Conservation (phyloP, 2,329 filamentous ascomycete genomes). For the Lachnellula suecica region DNA sequence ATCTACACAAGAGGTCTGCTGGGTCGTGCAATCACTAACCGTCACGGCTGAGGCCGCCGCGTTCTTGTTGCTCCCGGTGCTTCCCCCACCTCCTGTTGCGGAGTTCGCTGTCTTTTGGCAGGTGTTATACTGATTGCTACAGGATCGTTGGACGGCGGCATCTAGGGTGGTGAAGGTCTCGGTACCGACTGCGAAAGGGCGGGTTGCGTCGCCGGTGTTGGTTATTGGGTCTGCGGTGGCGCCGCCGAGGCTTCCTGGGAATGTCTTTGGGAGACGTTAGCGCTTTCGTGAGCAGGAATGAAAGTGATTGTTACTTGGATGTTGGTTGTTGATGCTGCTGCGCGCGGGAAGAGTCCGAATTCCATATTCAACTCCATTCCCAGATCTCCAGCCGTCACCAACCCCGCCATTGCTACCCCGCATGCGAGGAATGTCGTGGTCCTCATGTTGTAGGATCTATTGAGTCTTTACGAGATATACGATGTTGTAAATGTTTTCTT, state of each 20-base stretch:
- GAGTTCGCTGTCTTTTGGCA: slow-evolving; percentile 16
- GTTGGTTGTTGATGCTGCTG: neutral
- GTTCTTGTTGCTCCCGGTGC: slow-evolving; percentile 4
- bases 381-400: neutral
- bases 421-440: neutral
- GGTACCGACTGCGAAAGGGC: slow-evolving; percentile 15
- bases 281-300: neutral
- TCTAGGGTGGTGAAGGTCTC: slow-evolving; percentile 18
- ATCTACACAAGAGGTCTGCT: slow-evolving; percentile 12
- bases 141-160: slow-evolving; percentile 9
- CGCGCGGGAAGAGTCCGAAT: neutral
- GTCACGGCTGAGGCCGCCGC: slow-evolving; percentile 9
- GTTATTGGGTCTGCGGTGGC: slow-evolving; percentile 1
- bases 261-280: neutral
- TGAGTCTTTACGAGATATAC: too few relatives aligned
- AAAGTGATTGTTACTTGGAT: too few relatives aligned
- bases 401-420: neutral
- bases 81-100: slow-evolving; percentile 1
- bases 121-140: slow-evolving; percentile 17
- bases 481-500: too few relatives aligned
- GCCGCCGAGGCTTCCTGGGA: slow-evolving; percentile 3
- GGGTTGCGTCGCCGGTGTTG: neutral
- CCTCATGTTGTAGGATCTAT: too few relatives aligned
- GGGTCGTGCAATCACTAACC: slow-evolving; percentile 18
- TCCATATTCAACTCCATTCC: neutral